Evolutionary conservation across 148 eudicot species (phyloP).

Genomic region (Chenopodium formosanum): DNA sequence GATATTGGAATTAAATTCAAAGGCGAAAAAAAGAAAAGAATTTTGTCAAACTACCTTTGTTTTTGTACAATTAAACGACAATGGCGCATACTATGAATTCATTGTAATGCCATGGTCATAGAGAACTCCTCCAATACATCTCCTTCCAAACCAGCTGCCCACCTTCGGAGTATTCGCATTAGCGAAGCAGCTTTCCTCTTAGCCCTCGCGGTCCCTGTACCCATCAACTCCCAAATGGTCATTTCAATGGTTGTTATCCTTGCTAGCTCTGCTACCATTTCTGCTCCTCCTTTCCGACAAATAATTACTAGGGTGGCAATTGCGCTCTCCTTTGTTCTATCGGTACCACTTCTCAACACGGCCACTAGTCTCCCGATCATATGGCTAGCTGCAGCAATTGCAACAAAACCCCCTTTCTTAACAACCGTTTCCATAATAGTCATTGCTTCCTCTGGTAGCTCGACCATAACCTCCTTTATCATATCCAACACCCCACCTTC

Average conservation of each 20-base stretch:
- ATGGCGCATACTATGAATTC: background rate
- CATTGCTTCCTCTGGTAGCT: slow-evolving; percentile 61
- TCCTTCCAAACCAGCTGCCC: slow-evolving; percentile 78
- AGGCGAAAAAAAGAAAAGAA: slow-evolving; percentile 1
- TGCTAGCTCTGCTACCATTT: slow-evolving; percentile 74
- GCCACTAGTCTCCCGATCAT: slow-evolving; percentile 44
- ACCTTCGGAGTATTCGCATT: slow-evolving; percentile 73
- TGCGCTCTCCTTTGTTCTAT: slow-evolving; percentile 66
- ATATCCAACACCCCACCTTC: slow-evolving; percentile 66
- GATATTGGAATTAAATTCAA: slow-evolving; percentile 10
- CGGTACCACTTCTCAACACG: slow-evolving; percentile 59
- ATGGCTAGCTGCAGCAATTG: slow-evolving; percentile 48
- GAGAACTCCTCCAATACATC: slow-evolving; percentile 36
- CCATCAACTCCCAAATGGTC: slow-evolving; percentile 82
- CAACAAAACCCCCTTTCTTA: slow-evolving; percentile 71
- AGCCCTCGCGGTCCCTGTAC: slow-evolving; percentile 64
- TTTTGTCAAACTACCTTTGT: slow-evolving; percentile 18
- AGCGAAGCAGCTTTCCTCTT: slow-evolving; percentile 78
- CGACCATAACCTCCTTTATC: slow-evolving; percentile 43
- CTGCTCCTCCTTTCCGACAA: slow-evolving; percentile 80
- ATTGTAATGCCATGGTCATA: slow-evolving; percentile 35
- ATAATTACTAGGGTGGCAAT: slow-evolving; percentile 72
- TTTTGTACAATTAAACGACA: slow-evolving; percentile 34
- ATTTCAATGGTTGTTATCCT: slow-evolving; percentile 56
- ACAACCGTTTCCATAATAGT: slow-evolving; percentile 68